These are phyloP conservation scores for Neurospora tetrasperma DNA, from an alignment of 495 filamentous ascomycete species.

Conservation along the genomic window DNA sequence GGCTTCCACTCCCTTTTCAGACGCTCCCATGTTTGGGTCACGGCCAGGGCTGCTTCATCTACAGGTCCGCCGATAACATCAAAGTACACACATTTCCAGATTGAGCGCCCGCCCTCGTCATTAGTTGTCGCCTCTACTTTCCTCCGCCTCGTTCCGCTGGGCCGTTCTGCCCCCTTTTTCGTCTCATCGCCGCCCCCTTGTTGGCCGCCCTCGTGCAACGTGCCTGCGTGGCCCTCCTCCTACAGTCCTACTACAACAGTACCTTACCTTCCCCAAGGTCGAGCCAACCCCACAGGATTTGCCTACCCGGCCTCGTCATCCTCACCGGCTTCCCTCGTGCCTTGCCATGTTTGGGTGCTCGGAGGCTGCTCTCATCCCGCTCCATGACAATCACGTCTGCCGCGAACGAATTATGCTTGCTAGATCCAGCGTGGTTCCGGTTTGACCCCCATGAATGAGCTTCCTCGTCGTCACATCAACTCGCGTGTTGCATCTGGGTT, in stretches of 20 bases:
- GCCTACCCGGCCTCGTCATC: neutral
- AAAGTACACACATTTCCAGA: neutral
- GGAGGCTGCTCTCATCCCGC: neutral
- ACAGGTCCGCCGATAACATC: neutral
- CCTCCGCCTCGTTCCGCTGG: neutral
- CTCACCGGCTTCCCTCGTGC: neutral
- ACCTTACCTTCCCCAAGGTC: neutral
- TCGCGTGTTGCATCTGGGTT: neutral
- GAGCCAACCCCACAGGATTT: neutral
- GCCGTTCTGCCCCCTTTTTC: neutral
- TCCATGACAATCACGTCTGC: neutral
- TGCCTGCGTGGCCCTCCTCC: neutral
- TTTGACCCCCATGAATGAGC: neutral
- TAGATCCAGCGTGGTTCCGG: neutral
- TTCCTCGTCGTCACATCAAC: neutral
- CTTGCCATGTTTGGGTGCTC: neutral
- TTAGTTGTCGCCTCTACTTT: neutral
- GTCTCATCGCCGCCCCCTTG: neutral
- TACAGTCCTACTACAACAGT: neutral
- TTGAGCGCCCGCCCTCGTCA: neutral
- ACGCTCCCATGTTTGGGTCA: neutral
- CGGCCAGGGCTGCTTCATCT: neutral
- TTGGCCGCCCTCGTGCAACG: neutral
- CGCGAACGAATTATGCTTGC: neutral
- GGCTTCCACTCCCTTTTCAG: neutral